These are phyloP conservation scores for Colletotrichum zoysiae DNA, from an alignment of 2,329 filamentous ascomycete genomes.

Conservation along the genomic window DNA sequence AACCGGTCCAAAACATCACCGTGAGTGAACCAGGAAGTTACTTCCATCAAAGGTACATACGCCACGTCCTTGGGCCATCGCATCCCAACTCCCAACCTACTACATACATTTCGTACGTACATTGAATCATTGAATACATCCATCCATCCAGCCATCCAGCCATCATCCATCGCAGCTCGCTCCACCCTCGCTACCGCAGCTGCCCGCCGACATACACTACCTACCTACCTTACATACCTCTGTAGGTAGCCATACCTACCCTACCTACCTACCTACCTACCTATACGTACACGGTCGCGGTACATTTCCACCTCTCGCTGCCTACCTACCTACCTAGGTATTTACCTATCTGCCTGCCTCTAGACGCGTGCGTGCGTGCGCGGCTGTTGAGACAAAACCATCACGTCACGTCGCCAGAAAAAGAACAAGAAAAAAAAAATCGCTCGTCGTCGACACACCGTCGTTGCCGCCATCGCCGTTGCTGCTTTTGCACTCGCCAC, in stretches of 20 bases:
- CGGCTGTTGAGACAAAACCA: background rate
- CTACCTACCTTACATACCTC: background rate
- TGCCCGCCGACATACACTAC: background rate
- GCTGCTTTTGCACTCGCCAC: constrained; percentile 1
- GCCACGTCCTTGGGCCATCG: constrained; percentile 32
- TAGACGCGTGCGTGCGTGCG: constrained; percentile 1
- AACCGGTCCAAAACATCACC: constrained; percentile 56
- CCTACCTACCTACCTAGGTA: no score
- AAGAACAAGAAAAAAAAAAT: background rate
- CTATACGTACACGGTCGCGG: background rate
- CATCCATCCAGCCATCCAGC: background rate
- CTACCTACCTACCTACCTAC: background rate
- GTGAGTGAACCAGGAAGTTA: constrained; percentile 54
- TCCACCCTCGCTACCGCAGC: constrained; percentile 19
- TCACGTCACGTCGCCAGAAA: background rate
- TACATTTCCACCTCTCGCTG: background rate
- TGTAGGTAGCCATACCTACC: background rate
- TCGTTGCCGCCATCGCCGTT: background rate
- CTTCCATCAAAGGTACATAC: constrained; percentile 56
- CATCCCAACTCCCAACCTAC: constrained; percentile 36
- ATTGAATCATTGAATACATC: background rate
- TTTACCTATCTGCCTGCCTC: no score
- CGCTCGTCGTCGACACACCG: background rate
- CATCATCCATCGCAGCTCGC: constrained; percentile 20
- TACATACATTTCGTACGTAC: background rate